These are phyloP conservation scores for Termitomyces sp. DNA, from an alignment of 768 basidiomycete genomes.

Conservation along the genomic window DNA sequence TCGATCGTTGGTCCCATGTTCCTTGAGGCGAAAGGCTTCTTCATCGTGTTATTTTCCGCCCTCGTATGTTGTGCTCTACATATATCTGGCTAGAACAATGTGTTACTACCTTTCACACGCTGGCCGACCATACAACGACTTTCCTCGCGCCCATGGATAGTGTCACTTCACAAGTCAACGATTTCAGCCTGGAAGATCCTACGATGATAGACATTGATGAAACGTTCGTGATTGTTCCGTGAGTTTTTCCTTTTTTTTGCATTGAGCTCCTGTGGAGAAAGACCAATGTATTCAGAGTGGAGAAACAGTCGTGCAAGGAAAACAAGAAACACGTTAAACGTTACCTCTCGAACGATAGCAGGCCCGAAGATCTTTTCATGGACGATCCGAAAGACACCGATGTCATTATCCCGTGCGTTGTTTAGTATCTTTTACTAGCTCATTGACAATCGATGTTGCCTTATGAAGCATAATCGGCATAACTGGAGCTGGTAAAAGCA, in stretches of 20 bases:
- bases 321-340: not conserved
- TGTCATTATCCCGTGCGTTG: constrained; percentile 12
- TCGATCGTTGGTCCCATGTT: not conserved
- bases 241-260: not conserved
- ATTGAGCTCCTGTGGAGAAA: not conserved
- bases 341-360: not conserved
- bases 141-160: not conserved
- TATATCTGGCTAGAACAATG: not conserved
- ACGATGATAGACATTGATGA: not conserved
- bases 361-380: constrained; percentile 6
- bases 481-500: constrained; percentile 15
- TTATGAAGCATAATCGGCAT: constrained; percentile 12
- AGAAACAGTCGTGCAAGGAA: not conserved
- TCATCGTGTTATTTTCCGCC: not conserved
- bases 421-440: not conserved
- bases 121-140: not conserved
- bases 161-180: not conserved
- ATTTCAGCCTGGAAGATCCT: not conserved
- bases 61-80: not conserved
- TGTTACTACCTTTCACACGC: not conserved
- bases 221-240: constrained; percentile 1
- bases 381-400: constrained; percentile 6
- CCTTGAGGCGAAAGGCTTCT: not conserved
- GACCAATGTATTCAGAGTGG: not conserved
- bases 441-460: not conserved